Evolutionary conservation across 345 rosid species (phyloP).

Genomic region (Populus tremula): DNA sequence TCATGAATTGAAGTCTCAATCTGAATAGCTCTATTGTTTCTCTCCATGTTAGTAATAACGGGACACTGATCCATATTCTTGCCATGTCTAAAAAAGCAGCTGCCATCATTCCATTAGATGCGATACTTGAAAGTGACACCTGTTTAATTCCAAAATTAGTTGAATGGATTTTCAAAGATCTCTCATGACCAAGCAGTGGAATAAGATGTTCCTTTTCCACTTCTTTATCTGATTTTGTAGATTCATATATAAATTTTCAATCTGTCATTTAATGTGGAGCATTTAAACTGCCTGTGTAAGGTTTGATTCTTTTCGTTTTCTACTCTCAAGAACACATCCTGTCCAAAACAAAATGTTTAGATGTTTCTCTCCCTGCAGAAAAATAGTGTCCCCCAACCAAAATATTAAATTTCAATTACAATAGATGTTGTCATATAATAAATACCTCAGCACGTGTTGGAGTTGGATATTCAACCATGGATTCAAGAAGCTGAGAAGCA

Average conservation of each 20-base stretch:
- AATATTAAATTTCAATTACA: background rate
- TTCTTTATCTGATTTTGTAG: background rate
- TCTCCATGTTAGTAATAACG: background rate
- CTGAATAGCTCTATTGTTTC: background rate
- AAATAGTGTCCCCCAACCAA: background rate
- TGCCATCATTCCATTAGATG: background rate
- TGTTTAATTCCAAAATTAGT: background rate
- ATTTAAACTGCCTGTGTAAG: background rate
- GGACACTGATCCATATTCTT: background rate
- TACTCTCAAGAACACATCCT: background rate
- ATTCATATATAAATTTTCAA: background rate
- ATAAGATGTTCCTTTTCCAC: background rate
- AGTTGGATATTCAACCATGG: slow-evolving; percentile 74
- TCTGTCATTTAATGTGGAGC: background rate
- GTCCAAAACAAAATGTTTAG: background rate
- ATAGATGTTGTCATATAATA: background rate
- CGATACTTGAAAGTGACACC: background rate
- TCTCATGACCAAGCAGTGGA: background rate
- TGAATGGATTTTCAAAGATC: background rate
- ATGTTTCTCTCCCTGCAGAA: background rate
- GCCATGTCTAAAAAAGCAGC: background rate
- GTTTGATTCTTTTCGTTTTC: background rate
- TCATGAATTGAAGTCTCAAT: background rate
- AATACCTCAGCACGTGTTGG: slow-evolving; percentile 79
- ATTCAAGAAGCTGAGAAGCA: slow-evolving; percentile 77